Conservation (phyloP, 2,329 filamentous ascomycete species). For the Aspergillus sp. region DNA sequence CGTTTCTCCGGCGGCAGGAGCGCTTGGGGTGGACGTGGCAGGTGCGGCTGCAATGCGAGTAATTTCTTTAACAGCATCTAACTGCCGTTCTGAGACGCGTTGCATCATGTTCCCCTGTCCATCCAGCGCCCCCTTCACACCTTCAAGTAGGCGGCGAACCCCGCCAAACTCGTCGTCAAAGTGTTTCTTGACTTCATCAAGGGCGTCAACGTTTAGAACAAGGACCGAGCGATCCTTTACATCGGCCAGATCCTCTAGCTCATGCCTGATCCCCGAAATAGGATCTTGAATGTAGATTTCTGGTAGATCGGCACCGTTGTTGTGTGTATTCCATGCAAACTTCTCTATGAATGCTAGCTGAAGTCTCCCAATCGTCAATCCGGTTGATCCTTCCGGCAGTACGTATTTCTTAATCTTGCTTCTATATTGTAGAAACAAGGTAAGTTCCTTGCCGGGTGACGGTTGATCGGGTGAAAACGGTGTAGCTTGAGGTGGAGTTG, state of each 20-base stretch:
- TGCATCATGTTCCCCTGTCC: conserved; percentile 81
- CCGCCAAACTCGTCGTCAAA: conserved; percentile 88
- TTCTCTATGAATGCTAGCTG: conserved; percentile 98
- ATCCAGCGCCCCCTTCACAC: conserved; percentile 78
- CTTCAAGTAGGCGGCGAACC: conserved; percentile 78
- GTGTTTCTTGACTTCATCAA: conserved; percentile 95
- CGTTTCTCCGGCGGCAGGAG: conserved; percentile 25
- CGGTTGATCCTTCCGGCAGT: conserved; percentile 76
- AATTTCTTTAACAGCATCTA: conserved; percentile 86
- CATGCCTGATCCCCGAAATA: conserved; percentile 92
- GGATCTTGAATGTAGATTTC: conserved; percentile 98
- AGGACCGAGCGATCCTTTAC: conserved; percentile 93
- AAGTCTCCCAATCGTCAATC: conserved; percentile 80
- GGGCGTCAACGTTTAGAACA: conserved; percentile 87
- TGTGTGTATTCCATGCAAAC: conserved; percentile 97
- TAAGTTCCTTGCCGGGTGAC: conserved; percentile 78
- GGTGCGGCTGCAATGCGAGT: conserved; percentile 61
- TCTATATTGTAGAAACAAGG: conserved; percentile 93
- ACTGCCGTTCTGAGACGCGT: conserved; percentile 83
- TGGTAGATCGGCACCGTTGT: conserved; percentile 86
- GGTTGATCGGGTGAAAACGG: conserved; percentile 63
- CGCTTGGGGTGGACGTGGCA: conserved; percentile 26
- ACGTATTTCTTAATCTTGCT: conserved; percentile 97
- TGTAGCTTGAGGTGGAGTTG: conserved; percentile 48
- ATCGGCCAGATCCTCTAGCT: conserved; percentile 87